A percentile compares a stretch with the other conserved stretches of the same genome.
Conservation (phyloP, 495 filamentous ascomycete genomes). For the Durotheca rogersii region DNA sequence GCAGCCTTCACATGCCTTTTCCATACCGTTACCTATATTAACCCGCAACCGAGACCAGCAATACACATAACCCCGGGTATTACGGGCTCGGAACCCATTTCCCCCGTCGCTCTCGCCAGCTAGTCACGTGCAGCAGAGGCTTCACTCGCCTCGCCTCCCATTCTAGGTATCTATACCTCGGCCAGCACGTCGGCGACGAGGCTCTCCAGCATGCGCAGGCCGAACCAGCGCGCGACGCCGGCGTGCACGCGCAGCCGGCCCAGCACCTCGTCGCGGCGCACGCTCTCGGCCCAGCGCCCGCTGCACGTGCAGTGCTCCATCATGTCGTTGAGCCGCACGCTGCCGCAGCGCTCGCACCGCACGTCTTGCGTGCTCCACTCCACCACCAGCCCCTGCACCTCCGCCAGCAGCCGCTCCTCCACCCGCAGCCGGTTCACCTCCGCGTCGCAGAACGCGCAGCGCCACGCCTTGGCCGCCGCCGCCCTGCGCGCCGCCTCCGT, state of each 20-base stretch:
- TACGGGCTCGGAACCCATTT: no score
- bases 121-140: no score
- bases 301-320: slow-evolving; percentile 96
- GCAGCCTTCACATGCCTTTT: no score
- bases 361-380: slow-evolving; percentile 90
- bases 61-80: no score
- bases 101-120: no score
- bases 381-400: slow-evolving; percentile 70
- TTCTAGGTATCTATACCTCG: slow-evolving; percentile 40
- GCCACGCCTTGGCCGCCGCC: slow-evolving; percentile 60
- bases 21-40: no score
- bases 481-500: slow-evolving; percentile 66
- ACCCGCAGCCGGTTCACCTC: slow-evolving; percentile 74
- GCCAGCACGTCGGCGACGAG: slow-evolving; percentile 65
- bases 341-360: slow-evolving; percentile 70
- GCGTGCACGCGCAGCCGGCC: slow-evolving; percentile 66
- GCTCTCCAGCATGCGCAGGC: slow-evolving; percentile 72
- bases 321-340: slow-evolving; percentile 80
- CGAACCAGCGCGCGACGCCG: slow-evolving; percentile 75
- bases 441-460: slow-evolving; percentile 72
- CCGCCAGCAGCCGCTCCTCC: slow-evolving; percentile 79
- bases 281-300: slow-evolving; percentile 73
- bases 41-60: no score
- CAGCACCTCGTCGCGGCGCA: slow-evolving; percentile 67
- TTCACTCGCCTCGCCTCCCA: no score